phyloP scores from a whole-genome alignment of 139 green algal genomes.

The Penium margaritaceum region DNA sequence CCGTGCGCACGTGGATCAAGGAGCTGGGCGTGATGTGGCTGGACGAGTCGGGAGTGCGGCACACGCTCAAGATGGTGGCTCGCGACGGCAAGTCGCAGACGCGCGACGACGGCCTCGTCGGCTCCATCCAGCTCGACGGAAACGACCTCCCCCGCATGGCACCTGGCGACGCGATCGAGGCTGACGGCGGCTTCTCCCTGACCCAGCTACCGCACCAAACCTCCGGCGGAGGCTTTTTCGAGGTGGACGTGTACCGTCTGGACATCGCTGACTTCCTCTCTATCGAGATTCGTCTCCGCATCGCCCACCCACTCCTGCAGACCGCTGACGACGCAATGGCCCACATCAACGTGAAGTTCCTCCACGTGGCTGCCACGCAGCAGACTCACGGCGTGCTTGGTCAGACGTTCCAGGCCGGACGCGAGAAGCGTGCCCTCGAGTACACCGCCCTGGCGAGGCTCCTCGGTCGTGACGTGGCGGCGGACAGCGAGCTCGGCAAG shows the following conservation, averaged over 20 bases:
- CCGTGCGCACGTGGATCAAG: too few relatives aligned
- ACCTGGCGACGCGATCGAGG: too few relatives aligned
- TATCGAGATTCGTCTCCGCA: slow-evolving; percentile 10
- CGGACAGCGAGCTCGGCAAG: slow-evolving; percentile 2
- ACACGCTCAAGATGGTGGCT: too few relatives aligned
- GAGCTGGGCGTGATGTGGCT: too few relatives aligned
- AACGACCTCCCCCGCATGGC: too few relatives aligned
- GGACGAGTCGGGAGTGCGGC: too few relatives aligned
- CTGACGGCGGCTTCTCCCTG: not conserved
- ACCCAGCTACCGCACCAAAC: slow-evolving; percentile 3
- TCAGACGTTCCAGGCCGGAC: slow-evolving; percentile 28
- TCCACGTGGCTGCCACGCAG: slow-evolving; percentile 17
- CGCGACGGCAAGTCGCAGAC: too few relatives aligned
- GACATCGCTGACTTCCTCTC: slow-evolving; percentile 15
- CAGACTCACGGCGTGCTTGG: slow-evolving; percentile 37
- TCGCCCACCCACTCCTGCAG: slow-evolving; percentile 22
- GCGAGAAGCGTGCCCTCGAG: slow-evolving; percentile 2
- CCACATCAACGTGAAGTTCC: slow-evolving; percentile 38
- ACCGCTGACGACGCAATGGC: slow-evolving; percentile 19
- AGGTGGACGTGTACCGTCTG: slow-evolving; percentile 20
- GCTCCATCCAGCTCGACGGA: too few relatives aligned
- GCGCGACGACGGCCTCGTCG: too few relatives aligned
- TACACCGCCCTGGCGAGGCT: not conserved
- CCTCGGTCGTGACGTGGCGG: not conserved
- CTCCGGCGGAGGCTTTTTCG: slow-evolving; percentile 5